A percentile compares a stretch with the other conserved stretches of the same genome.
Evolutionary conservation across 192 early-diverging fungal species (phyloP).

Genomic region (Coemansia sp.): DNA sequence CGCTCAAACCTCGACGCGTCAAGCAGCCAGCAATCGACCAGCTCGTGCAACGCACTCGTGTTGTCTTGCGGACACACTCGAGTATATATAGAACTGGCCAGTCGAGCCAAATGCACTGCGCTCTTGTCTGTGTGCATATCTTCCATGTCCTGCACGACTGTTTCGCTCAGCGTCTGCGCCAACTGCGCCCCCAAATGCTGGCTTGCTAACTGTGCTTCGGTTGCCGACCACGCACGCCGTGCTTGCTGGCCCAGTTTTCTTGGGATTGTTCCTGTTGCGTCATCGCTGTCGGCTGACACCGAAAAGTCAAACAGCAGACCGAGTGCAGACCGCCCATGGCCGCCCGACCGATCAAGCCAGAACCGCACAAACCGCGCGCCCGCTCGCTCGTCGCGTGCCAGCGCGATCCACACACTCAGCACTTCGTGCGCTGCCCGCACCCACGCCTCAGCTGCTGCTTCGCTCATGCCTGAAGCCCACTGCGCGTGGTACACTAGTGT

Average conservation of each 20-base stretch:
- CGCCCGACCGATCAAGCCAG: slow-evolving; percentile 27
- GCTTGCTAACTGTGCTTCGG: slow-evolving; percentile 25
- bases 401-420: slow-evolving; percentile 26
- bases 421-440: slow-evolving; percentile 23
- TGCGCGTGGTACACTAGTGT: slow-evolving; percentile 16
- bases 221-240: slow-evolving; percentile 32
- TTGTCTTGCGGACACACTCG: slow-evolving; percentile 35
- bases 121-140: slow-evolving; percentile 15
- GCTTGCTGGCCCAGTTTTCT: slow-evolving; percentile 19
- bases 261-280: not conserved
- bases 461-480: not conserved
- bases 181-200: slow-evolving; percentile 24
- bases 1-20: not conserved
- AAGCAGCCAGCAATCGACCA: slow-evolving; percentile 29
- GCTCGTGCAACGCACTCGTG: not conserved
- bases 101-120: slow-evolving; percentile 31
- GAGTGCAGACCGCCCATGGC: slow-evolving; percentile 22
- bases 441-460: not conserved
- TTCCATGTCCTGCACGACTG: slow-evolving; percentile 19
- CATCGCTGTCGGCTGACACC: not conserved
- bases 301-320: slow-evolving; percentile 38
- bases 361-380: slow-evolving; percentile 38
- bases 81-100: slow-evolving; percentile 27
- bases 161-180: slow-evolving; percentile 24
- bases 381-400: slow-evolving; percentile 20